Evolutionary conservation across 2,329 filamentous ascomycete genomes (phyloP), one percentile per base, ranked within the genome.

Genomic region (Monilinia fructigena): DNA sequence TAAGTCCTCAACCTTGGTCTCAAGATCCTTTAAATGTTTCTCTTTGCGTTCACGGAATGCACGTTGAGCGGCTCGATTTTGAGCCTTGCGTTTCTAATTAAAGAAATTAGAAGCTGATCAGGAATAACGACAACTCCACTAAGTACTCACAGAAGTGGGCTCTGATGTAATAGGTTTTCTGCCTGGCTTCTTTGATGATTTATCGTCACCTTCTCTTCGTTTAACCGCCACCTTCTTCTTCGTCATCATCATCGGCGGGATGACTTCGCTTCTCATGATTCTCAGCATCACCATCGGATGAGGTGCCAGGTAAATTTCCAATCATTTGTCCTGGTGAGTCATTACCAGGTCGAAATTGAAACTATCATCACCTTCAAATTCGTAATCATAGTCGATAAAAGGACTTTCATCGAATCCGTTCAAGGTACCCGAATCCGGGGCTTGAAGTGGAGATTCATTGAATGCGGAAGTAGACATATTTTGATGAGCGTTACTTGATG

Each of bases 41-140:
- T 97, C 93, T 79, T 97, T 97, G 70, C 93, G 90, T 78, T 97
- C 93, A 65, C 93, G 88, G 83, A 97, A 97, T 8, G 93, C 93
- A 67, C 93, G 87, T 79, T 97, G 93, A 5, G 93, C 93, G 14
- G 93, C 93, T 72, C 93, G 87, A 72, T 97, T 97, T 76, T 97
- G 93, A 12, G 95, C 95, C 81, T 99, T 99, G 73, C 93, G 89
- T 80, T 96, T 96, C 92, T 96, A 28, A 74, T 56, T 70, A 12
- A 48, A 53, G 45, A 52, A 68, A 42, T 74, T 64, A 74, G 70
- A 63, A 55, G 42, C 67, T 63, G 58, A 65, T 68, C 55, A 60
- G 63, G 66, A 35, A 71, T 60, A 42, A 50, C 72, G 77, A 72
- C 77, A 75, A 35, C 64, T 26, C 42, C 40, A 64, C 65, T 26